Percentiles rank a stretch among this genome's conserved stretches.
phyloP scores from a whole-genome alignment of 495 filamentous ascomycete genomes.

The Rostrohypoxylon terebratum region DNA sequence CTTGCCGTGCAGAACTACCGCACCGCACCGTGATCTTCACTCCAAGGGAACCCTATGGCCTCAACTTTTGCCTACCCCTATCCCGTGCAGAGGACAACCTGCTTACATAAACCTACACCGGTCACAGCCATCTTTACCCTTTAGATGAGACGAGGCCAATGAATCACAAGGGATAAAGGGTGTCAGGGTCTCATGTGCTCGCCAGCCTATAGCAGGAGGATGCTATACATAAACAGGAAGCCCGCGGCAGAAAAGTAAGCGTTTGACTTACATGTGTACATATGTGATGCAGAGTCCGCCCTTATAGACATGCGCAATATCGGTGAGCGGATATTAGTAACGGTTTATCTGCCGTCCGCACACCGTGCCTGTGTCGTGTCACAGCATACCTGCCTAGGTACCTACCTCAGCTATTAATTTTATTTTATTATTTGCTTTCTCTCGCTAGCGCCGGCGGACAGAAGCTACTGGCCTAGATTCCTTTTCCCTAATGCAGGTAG shows the following conservation, averaged over 20 bases:
- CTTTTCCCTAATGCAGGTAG: constrained; percentile 21
- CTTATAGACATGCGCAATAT: constrained; percentile 4
- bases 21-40: not conserved
- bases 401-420: too few species aligned
- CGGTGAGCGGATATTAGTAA: constrained; percentile 9
- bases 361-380: constrained; percentile 21
- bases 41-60: not conserved
- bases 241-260: not conserved
- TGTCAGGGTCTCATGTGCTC: not conserved
- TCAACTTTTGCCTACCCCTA: not conserved
- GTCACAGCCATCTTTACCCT: not conserved
- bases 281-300: not conserved
- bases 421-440: not conserved
- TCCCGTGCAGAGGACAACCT: not conserved
- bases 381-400: too few species aligned
- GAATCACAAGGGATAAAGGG: not conserved
- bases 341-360: constrained; percentile 1
- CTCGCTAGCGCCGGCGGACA: constrained; percentile 13
- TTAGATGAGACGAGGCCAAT: not conserved
- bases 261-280: not conserved
- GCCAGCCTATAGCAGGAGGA: not conserved
- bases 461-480: constrained; percentile 25
- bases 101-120: not conserved
- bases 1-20: not conserved
- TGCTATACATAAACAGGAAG: not conserved